These are phyloP conservation scores for Microbotryomycetes sp. DNA, from an alignment of 1,284 basidiomycete genomes.

Conservation along the genomic window DNA sequence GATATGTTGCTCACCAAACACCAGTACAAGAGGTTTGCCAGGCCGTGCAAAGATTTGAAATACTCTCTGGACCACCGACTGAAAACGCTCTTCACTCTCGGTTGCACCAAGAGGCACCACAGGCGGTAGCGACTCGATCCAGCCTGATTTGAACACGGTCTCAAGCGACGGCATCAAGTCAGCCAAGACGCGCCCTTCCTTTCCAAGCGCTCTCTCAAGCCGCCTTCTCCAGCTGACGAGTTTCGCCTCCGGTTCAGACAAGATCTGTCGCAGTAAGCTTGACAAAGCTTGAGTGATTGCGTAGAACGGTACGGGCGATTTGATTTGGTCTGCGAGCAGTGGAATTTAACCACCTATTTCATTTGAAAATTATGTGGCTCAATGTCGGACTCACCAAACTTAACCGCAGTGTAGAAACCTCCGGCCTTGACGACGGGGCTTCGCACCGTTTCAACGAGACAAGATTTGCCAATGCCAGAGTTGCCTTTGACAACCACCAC, in stretches of 20 bases:
- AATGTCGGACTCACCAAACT: constrained; percentile 16
- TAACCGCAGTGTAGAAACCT: constrained; percentile 26
- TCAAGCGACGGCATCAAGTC: constrained; percentile 26
- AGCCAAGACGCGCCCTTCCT: constrained; percentile 26
- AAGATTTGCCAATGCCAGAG: constrained; percentile 29
- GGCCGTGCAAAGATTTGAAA: constrained; percentile 20
- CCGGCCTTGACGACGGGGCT: constrained; percentile 2
- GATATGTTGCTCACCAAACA: constrained; percentile 15
- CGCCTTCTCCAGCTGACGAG: constrained; percentile 23
- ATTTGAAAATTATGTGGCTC: not conserved
- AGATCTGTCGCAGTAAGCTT: constrained; percentile 29
- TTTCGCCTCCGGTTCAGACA: constrained; percentile 21
- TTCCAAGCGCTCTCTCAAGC: constrained; percentile 18
- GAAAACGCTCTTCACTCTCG: constrained; percentile 25
- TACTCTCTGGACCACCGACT: constrained; percentile 15
- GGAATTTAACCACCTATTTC: not conserved
- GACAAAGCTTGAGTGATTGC: constrained; percentile 30
- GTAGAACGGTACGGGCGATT: constrained; percentile 31
- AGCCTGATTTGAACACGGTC: constrained; percentile 21
- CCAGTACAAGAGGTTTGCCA: constrained; percentile 23
- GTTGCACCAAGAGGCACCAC: constrained; percentile 11
- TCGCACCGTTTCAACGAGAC: constrained; percentile 27
- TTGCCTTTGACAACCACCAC: constrained; percentile 25
- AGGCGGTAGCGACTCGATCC: constrained; percentile 18
- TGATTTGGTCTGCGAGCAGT: constrained; percentile 25